These are phyloP conservation scores for Trichoderma virens DNA, from an alignment of 495 filamentous ascomycete genomes.

Conservation along the genomic window DNA sequence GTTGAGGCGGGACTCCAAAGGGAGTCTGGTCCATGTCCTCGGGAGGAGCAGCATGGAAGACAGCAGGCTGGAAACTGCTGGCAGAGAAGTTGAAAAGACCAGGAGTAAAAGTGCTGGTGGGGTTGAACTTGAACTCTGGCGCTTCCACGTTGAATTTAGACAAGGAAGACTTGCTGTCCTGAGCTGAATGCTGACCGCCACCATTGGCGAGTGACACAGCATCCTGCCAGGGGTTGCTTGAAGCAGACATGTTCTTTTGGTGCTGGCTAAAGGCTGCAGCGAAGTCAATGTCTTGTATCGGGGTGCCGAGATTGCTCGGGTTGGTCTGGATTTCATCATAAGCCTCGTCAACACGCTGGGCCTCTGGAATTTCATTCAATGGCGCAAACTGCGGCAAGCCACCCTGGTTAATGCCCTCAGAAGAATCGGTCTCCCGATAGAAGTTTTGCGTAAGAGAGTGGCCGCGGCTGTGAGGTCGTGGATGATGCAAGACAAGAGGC, in stretches of 20 bases:
- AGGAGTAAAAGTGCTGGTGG: constrained; percentile 52
- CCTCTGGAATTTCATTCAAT: constrained; percentile 19
- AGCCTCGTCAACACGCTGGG: constrained; percentile 37
- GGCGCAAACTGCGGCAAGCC: constrained; percentile 24
- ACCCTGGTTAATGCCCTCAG: constrained; percentile 26
- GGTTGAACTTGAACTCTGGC: constrained; percentile 79
- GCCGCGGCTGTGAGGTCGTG: constrained; percentile 52
- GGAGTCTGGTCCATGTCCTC: neutral
- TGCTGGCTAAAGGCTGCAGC: constrained; percentile 28
- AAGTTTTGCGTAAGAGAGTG: constrained; percentile 51
- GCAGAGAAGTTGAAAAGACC: constrained; percentile 47
- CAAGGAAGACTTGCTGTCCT: constrained; percentile 57
- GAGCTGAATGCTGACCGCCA: constrained; percentile 32
- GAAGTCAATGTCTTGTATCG: constrained; percentile 37
- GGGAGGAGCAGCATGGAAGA: constrained; percentile 24
- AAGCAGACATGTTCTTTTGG: constrained; percentile 33
- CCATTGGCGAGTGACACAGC: constrained; percentile 26
- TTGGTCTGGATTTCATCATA: constrained; percentile 66
- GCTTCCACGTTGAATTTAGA: constrained; percentile 78
- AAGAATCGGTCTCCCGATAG: constrained; percentile 32
- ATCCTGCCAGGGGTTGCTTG: constrained; percentile 46
- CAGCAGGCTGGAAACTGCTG: constrained; percentile 45
- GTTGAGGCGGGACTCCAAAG: constrained; percentile 12
- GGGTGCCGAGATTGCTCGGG: constrained; percentile 63
- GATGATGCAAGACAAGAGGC: constrained; percentile 49